Evolutionary conservation across 805 yeast species (phyloP), one percentile per base, ranked within the genome.

Genomic region (Wickerhamiella cacticola): DNA sequence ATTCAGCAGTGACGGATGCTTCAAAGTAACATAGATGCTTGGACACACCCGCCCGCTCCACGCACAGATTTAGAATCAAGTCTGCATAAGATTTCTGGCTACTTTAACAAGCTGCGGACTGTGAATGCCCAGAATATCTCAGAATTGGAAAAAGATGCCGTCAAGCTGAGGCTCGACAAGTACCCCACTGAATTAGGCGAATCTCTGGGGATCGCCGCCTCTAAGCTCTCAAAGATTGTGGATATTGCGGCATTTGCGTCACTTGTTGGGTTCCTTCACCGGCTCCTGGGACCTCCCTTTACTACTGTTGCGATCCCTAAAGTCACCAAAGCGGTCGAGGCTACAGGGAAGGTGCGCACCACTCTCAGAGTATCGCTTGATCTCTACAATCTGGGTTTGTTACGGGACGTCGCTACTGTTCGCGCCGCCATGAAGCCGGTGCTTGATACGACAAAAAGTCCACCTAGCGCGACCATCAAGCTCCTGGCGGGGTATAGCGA

Each of bases 181-280:
- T 46, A 46, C 41, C 41, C 21, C 21, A 40, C 34, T 10, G 49
- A 46, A 22, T 19, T 46, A 6, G 22, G 40, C 21, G 47, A 44
- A 7, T 28, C 31, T 2, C 38, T 44, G 13, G 25, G 22, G 22
- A 31, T 39, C 10, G 23, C 31, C 29, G 47, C 47, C 10, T 8
- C 41, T 10, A 35, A 25, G 35, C 19, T 25, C 9, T 34, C 33
- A 5, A 35, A 21, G 18, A 13, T 29, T 5, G 18, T 26, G 3
- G 47, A 44, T 35, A 33, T 44, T 2, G n/a, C 9, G 3, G 47
- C 47, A 3, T 23, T 44, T 26, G 16, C 23, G 10, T 34, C 25
- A 23, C n/a, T 24, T 13, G 22, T 44, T 3, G 41, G 41, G 21
- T 19, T 29, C 13, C 31, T 23, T 5, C 38, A 44, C 35, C 22